phyloP scores from a whole-genome alignment of 140 eudicot genomes.

The Stevia rebaudiana region DNA sequence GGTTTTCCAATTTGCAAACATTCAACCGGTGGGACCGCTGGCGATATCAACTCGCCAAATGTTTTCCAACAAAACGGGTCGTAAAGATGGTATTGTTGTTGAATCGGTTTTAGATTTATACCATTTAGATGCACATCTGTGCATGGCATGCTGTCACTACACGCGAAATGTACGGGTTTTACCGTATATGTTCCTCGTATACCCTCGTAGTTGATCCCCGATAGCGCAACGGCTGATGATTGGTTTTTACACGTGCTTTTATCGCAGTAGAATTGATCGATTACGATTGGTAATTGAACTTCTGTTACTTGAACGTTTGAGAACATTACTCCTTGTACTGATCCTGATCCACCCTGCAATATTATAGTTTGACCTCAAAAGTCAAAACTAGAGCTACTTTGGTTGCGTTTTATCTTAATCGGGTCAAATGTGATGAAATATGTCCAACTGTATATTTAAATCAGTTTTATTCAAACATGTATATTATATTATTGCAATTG shows the following conservation, averaged over 20 bases:
- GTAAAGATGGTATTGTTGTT: slow-evolving; percentile 32
- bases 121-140: slow-evolving; percentile 47
- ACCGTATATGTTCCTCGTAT: slow-evolving; percentile 64
- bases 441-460: not conserved
- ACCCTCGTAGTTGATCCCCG: slow-evolving; percentile 56
- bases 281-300: slow-evolving; percentile 60
- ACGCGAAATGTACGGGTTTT: slow-evolving; percentile 71
- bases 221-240: slow-evolving; percentile 59
- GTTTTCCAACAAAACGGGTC: slow-evolving; percentile 73
- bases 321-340: slow-evolving; percentile 57
- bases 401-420: not conserved
- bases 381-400: not conserved
- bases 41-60: slow-evolving; percentile 51
- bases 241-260: slow-evolving; percentile 47
- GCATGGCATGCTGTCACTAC: slow-evolving; percentile 76
- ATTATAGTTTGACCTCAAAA: slow-evolving; percentile 9
- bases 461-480: no score
- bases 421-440: not conserved
- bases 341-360: slow-evolving; percentile 78
- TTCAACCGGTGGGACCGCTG: slow-evolving; percentile 50
- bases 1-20: slow-evolving; percentile 58
- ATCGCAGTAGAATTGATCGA: slow-evolving; percentile 76
- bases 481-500: no score
- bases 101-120: slow-evolving; percentile 48
- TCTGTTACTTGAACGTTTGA: slow-evolving; percentile 67